Evolutionary conservation across 208 protist genomes (phyloP).

Genomic region (Phytomonas francai): DNA sequence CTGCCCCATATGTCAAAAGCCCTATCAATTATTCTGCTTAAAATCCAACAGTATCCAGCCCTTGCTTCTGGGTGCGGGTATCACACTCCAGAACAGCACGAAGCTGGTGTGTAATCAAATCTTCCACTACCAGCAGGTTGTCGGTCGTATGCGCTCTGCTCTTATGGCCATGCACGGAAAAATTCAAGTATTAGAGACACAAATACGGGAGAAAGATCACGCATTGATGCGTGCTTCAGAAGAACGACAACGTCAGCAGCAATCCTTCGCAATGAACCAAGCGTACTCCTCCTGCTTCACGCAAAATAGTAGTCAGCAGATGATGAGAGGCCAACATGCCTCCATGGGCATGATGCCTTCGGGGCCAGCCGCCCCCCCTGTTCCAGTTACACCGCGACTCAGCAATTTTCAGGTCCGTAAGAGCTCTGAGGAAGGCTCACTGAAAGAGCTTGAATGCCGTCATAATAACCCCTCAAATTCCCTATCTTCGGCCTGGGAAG

Average conservation of each 20-base stretch:
- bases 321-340: background rate
- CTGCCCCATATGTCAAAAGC: conserved; percentile 63
- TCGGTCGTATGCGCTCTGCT: conserved; percentile 54
- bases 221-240: conserved; percentile 20
- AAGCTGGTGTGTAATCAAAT: conserved; percentile 49
- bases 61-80: conserved; percentile 32
- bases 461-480: background rate
- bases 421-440: background rate
- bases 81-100: conserved; percentile 16
- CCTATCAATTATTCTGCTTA: conserved; percentile 33
- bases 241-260: conserved; percentile 2
- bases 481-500: background rate
- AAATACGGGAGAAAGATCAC: conserved; percentile 15
- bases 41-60: conserved; percentile 29
- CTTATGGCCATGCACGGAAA: conserved; percentile 51
- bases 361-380: background rate
- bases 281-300: background rate
- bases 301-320: background rate
- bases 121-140: conserved; percentile 46
- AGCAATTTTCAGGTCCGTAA: conserved; percentile 3
- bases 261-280: background rate
- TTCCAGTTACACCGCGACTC: background rate
- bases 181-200: conserved; percentile 23
- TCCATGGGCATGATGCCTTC: background rate
- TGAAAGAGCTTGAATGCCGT: background rate